phyloP scores from a whole-genome alignment of 352 stramenopile species.

The Globisporangium iwayamae region DNA sequence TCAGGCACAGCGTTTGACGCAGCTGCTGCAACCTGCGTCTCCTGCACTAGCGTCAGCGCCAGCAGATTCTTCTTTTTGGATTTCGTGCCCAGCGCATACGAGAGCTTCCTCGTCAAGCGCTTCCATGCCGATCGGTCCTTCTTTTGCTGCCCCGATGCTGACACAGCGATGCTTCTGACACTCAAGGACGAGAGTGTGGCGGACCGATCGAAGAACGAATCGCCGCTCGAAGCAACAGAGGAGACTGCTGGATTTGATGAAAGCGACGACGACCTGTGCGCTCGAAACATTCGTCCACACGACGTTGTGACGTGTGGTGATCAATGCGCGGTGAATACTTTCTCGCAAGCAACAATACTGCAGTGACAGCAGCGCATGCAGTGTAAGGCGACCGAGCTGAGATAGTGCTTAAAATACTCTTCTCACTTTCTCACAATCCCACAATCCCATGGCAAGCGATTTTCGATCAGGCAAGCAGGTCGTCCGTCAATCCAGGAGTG shows the following conservation, averaged over 20 bases:
- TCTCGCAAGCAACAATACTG: neutral
- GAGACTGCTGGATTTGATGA: neutral
- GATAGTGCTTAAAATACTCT: too few relatives aligned
- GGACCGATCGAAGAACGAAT: neutral
- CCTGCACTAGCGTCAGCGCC: neutral
- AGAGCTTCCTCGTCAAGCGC: conserved; percentile 13
- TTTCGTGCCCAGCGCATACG: conserved; percentile 4
- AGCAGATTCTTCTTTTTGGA: conserved; percentile 2
- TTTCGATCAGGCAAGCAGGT: too few relatives aligned
- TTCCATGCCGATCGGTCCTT: conserved; percentile 12
- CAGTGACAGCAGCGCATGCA: neutral
- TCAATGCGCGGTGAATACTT: neutral
- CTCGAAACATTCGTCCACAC: neutral
- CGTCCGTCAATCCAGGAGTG: too few relatives aligned
- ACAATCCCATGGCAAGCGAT: too few relatives aligned
- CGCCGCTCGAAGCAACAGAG: neutral
- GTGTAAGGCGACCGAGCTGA: neutral
- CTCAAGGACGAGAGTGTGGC: conserved; percentile 6
- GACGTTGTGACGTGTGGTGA: neutral
- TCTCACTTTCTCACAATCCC: too few relatives aligned
- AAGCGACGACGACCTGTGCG: neutral
- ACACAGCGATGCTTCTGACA: neutral
- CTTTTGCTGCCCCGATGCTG: neutral
- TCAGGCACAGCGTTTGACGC: neutral
- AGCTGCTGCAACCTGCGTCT: neutral